Conservation (phyloP, 768 basidiomycete genomes). For the Pulveroboletus ravenelii region DNA sequence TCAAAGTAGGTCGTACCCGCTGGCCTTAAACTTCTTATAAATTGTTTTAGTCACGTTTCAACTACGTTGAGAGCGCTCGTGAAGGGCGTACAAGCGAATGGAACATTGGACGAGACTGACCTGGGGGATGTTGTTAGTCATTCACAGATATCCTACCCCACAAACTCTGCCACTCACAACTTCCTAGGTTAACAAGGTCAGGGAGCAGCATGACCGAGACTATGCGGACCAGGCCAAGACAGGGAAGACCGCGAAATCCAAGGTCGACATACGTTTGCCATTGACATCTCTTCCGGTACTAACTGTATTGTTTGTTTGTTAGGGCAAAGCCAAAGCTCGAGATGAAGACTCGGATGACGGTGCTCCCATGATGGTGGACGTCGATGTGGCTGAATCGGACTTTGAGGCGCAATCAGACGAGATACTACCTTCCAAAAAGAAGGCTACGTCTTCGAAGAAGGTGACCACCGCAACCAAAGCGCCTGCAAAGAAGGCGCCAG, state of each 20-base stretch:
- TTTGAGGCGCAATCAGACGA: constrained; percentile 41
- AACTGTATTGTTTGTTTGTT: background rate
- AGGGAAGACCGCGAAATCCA: constrained; percentile 38
- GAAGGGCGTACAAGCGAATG: constrained; percentile 62
- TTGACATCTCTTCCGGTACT: background rate
- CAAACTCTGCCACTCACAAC: background rate
- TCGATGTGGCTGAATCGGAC: constrained; percentile 55
- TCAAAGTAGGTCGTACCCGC: constrained; percentile 53
- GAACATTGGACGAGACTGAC: constrained; percentile 66
- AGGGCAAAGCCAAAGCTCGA: constrained; percentile 53
- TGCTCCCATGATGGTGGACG: constrained; percentile 71
- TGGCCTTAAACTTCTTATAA: background rate
- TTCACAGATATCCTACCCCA: background rate
- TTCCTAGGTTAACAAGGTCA: constrained; percentile 60
- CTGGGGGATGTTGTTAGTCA: constrained; percentile 65
- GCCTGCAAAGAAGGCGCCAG: constrained; percentile 41
- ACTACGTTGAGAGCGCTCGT: constrained; percentile 56
- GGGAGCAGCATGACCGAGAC: constrained; percentile 62
- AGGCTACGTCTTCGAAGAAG: constrained; percentile 35
- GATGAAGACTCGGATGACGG: constrained; percentile 49
- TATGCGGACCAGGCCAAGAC: constrained; percentile 46
- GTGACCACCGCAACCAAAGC: constrained; percentile 25
- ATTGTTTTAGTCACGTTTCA: constrained; percentile 56
- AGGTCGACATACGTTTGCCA: constrained; percentile 31
- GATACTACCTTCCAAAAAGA: constrained; percentile 41